Base-by-base conservation (phyloP, 2,329 filamentous ascomycete species). In the Colletotrichum paranaense region DNA sequence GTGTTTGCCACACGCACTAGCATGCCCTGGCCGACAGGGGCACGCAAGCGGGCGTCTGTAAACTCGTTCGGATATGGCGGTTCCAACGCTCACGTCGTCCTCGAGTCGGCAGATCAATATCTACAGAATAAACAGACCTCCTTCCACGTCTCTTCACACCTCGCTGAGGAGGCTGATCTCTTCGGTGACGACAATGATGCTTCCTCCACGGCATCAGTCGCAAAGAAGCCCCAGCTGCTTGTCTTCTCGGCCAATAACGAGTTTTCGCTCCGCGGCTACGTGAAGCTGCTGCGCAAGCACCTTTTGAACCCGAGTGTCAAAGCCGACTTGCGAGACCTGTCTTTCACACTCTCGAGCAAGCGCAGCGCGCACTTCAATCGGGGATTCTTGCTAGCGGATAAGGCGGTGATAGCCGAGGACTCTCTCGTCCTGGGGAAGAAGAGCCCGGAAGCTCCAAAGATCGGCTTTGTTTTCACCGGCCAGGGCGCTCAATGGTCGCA, bases 401-500 rank as follows among this genome's bases (percentile, higher is more conserved):
- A 28, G 7, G 14, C 28, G 5, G 55, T 62, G 12, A 38, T 70
- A 8, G 32, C 19, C n/a, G 19, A 22, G 11, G 19, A 46, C 7
- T 30, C 24, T 26, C n/a, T 67, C 26, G 56, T 52, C 2, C 7
- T 14, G 16, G 67, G 72, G 4, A 62, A 73, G 3, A 62, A 64
- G 11, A 32, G 74, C 74, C 5, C 35, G 5, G 76, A 80, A 53
- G 0, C 16, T 16, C 46, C 70, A n/a, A 38, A 38, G 35, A 38
- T 38, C 35, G 35, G 35, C 35, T 38, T 38, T 16, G 77, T 84
- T 28, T 87, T 86, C 76, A 86, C 84, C 0, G 85, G 85, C 5
- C 85, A 87, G 68, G 85, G 85, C 2, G 84, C 84, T 0, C 85
- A 87, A 62, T 87, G 84, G 82, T 77, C 80, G 2, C 78, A 78